Conservation (phyloP, 768 basidiomycete species). For the Rhizopogon vulgaris region DNA sequence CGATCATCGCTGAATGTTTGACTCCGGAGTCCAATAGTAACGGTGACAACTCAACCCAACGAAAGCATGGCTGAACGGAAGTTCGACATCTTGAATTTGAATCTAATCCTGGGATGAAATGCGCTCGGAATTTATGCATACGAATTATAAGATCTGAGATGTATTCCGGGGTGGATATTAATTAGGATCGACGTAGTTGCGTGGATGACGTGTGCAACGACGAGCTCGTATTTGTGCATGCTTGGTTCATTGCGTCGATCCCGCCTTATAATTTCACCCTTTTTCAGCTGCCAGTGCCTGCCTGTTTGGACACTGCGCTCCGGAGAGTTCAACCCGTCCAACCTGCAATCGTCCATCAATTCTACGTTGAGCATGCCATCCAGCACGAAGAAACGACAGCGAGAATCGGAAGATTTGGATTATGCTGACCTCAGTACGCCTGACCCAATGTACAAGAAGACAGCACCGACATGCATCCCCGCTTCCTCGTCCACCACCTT, state of each 20-base stretch:
- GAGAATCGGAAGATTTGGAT: conserved; percentile 7
- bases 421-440: conserved; percentile 4
- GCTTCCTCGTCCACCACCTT: not conserved
- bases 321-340: not conserved
- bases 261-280: not conserved
- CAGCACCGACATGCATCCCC: conserved; percentile 2
- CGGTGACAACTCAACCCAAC: no score
- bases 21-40: no score
- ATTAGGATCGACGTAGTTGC: not conserved
- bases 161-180: not conserved
- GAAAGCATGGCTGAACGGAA: no score
- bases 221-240: not conserved
- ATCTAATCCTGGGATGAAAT: no score
- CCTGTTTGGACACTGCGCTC: not conserved
- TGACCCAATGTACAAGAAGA: conserved; percentile 6
- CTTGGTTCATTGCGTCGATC: not conserved
- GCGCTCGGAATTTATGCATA: no score
- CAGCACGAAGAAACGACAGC: conserved; percentile 4
- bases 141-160: not conserved
- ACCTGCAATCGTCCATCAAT: not conserved
- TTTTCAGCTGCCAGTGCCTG: not conserved
- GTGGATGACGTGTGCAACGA: not conserved
- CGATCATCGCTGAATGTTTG: not conserved
- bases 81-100: no score
- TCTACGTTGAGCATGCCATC: not conserved